Base-by-base conservation (phyloP, 352 stramenopile species). In the Phytophthora fragariae region DNA sequence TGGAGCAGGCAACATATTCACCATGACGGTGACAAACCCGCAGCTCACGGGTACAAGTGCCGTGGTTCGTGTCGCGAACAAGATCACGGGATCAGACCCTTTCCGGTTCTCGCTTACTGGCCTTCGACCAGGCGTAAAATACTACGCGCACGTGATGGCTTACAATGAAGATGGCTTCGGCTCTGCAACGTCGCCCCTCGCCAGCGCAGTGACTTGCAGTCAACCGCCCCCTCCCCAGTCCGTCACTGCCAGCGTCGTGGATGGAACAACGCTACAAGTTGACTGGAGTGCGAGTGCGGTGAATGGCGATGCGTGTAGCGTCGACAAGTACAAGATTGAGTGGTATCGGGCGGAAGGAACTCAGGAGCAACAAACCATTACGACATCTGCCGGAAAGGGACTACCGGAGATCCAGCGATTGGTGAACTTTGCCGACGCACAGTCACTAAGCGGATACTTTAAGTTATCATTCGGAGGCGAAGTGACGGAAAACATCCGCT, bases 61-160 rank as follows among this genome's bases (percentile, higher is more conserved):
- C 9, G 65, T 68, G 1, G 84, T 98, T 2, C 65, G 65, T 19
- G 83, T 98, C 1, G 84, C 79, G 10, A 94, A 98, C 68, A 89
- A 92, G 62, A 70, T 98, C 10, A 92, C 91, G n/a, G 97, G 97
- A 7, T 98, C 95, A 0, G 92, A 98, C 70, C 93, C 94, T 10
- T 97, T 98, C 41, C 70, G 80, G 1, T 87, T 84, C 50, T 84
- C 76, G 15, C 84, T 96, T 49, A 88, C 76, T 0, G 78, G 73
- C 4, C 79, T 97, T 14, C 72, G 78, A 17, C 76, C 82, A 2
- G 83, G 85, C 2, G 70, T 83, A 7, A 80, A 57, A 24, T 97
- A 96, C 59, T 95, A 90, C 47, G 82, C 92, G 10, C 87, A 94
- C 44, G 84, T 81, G n/a, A 93, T 93, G 82, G 87, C 91, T 21